Evolutionary conservation across 225 moss, liverwort and hornwort species (phyloP), one percentile per base, ranked within the genome.

Genomic region (Straminergon stramineum): DNA sequence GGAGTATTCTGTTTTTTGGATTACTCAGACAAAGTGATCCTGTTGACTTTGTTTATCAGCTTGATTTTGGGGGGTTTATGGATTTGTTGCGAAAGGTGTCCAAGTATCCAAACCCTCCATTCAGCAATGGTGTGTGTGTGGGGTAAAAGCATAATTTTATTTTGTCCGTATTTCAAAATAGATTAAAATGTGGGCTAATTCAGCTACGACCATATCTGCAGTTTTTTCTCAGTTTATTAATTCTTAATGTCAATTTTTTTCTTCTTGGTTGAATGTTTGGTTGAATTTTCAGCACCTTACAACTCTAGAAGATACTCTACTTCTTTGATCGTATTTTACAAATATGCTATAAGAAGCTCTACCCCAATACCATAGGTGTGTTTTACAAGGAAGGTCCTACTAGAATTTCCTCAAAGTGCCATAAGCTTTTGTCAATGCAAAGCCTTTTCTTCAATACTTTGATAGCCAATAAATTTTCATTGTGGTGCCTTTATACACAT

Each of bases 301-400:
- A 34, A 52, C 2, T 34, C 8, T 34, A 13, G 20, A 75, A 32
- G 52, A 34, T 13, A 34, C 7, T 7, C 13, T 18, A 20, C 51
- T 34, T 21, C 13, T 76, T 76, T 0, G 1, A 76, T 52, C 1
- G 0, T 12, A 19, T 11, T 52, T 51, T 43, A 27, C 3, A 71
- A 27, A 71, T 27, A 17, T 28, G 17, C 17, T 32, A 75, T 4
- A 51, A 75, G 1, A 32, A 51, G 20, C 52, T 52, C 21, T 32
- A 12, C 0, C 32, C 10, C 0, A 12, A 0, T 12, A 4, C 7
- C 0, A 32, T 75, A 51, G 5, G 20, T 32, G 20, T 0, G 0
- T 19, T 32, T 19, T 20, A 45, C 5, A 1, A 32, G 2, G 32
- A 75, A 20, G 2, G 20, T 32, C 20, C 7, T 75, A 51, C 1